Conservation (phyloP, 495 filamentous ascomycete genomes). For the Xylaria bambusicola region DNA sequence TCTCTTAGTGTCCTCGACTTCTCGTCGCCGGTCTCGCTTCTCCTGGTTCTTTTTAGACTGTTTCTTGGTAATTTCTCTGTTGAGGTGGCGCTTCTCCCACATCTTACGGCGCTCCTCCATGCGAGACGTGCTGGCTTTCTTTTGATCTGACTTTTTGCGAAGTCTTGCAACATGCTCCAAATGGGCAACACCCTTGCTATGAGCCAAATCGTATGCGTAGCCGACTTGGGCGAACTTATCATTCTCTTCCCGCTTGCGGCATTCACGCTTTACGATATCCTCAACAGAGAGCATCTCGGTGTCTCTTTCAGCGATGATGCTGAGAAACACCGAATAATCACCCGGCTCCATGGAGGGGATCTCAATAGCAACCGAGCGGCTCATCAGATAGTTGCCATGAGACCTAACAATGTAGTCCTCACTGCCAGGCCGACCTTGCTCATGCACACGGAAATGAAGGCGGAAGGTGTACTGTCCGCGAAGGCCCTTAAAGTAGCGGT, state of each 20-base stretch:
- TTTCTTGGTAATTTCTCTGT: slow-evolving; percentile 37
- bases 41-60: slow-evolving; percentile 38
- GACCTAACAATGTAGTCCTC: slow-evolving; percentile 87
- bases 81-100: slow-evolving; percentile 52
- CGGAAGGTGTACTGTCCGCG: slow-evolving; percentile 79
- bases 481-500: slow-evolving; percentile 83
- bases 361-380: slow-evolving; percentile 52
- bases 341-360: slow-evolving; percentile 68
- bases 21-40: slow-evolving; percentile 52
- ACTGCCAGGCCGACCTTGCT: slow-evolving; percentile 65
- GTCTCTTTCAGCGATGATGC: slow-evolving; percentile 69
- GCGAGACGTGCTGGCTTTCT: slow-evolving; percentile 51
- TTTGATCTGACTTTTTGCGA: slow-evolving; percentile 49
- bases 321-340: slow-evolving; percentile 80
- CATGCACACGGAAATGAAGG: slow-evolving; percentile 85
- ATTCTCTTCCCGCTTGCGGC: slow-evolving; percentile 59
- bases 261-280: slow-evolving; percentile 69
- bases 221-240: slow-evolving; percentile 88
- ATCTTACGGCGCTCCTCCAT: slow-evolving; percentile 44
- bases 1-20: slow-evolving; percentile 48
- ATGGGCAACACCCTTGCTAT: slow-evolving; percentile 71
- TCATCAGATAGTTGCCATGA: slow-evolving; percentile 66
- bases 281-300: slow-evolving; percentile 59
- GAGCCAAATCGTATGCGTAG: slow-evolving; percentile 84
- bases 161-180: slow-evolving; percentile 61